Percentiles rank a stretch among this genome's conserved stretches.
Conservation (phyloP, 202 grass and related monocot genomes). For the Digitaria exilis region DNA sequence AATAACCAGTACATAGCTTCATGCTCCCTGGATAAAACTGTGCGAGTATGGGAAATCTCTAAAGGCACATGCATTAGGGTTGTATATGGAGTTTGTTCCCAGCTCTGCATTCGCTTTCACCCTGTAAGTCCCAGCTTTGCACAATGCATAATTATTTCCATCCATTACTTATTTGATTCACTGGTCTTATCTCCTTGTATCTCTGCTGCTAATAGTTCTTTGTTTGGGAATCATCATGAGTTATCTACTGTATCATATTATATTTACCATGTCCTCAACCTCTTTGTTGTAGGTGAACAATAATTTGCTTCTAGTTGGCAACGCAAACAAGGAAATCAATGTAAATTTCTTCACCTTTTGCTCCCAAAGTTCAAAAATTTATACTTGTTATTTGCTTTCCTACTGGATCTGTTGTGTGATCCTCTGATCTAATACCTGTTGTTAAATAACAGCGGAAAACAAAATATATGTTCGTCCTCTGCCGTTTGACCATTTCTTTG, state of each 20-base stretch:
- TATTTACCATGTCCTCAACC: slow-evolving; percentile 32
- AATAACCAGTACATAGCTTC: slow-evolving; percentile 99
- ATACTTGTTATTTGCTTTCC: background rate
- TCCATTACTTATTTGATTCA: background rate
- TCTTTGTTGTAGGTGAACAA: slow-evolving; percentile 87
- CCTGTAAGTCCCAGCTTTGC: slow-evolving; percentile 57
- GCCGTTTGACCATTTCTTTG: slow-evolving; percentile 8
- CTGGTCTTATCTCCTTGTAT: background rate
- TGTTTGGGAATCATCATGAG: slow-evolving; percentile 1
- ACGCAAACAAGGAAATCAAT: slow-evolving; percentile 89
- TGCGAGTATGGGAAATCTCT: slow-evolving; percentile 88
- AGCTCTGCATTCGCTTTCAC: slow-evolving; percentile 96
- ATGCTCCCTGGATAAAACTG: slow-evolving; percentile 97
- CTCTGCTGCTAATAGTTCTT: slow-evolving; percentile 27
- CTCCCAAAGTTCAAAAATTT: background rate
- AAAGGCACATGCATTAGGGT: slow-evolving; percentile 95
- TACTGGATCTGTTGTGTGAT: background rate
- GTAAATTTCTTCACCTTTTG: slow-evolving; percentile 56
- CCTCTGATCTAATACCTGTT: slow-evolving; percentile 2
- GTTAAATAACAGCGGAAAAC: slow-evolving; percentile 25
- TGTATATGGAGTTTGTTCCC: slow-evolving; percentile 94
- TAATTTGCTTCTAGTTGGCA: slow-evolving; percentile 92
- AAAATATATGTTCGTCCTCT: slow-evolving; percentile 9
- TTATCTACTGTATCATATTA: slow-evolving; percentile 10
- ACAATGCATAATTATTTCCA: slow-evolving; percentile 8